Base-by-base conservation (phyloP, 1,284 basidiomycete genomes). In the Tetrapyrgos nigripes region DNA sequence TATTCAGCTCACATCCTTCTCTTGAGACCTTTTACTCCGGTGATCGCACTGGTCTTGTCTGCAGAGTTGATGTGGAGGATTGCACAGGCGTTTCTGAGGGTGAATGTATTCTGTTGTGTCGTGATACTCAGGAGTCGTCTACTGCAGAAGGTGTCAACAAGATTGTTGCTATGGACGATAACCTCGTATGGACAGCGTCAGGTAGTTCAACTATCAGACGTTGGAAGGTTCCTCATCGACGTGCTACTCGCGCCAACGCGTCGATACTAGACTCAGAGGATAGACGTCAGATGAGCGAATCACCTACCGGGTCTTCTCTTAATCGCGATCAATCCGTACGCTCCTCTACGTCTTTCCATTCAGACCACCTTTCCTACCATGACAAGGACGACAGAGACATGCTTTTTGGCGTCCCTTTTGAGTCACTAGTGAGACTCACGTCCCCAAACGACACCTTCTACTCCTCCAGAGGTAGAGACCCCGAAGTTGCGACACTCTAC, bases 1-100 rank as follows among this genome's bases (percentile, higher is more conserved):
- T 99, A 2, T 87, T 86, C 70, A 97, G 95, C 2, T 83, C 86
- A 0, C 94, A 98, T 71, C 93, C 94, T 0, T 87, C 90, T 13
- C 83, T 99, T 51, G 92, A 97, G 70, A 81, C 89, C 1, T 99
- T 99, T 79, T 98, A 97, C 76, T 98, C 96, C 1, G 97, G 97
- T 17, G 97, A 98, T 65, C 86, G 94, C 35, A 88, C 92, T 14
- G 97, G 97, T 1, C 79, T 91, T 57, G 88, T 99, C 1, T 96
- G 94, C 73, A 91, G 90, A 63, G 91, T 97, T 33, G 96, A 99
- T 66, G 88, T 96, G 24, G 93, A 95, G 69, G 85, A 85, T 46
- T 91, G 87, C 62, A 76, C 82, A 10, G 93, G 96, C 62, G 81
- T 96, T 23, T 86, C 89, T 1, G 93, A 98, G 53, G 96, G 93